Conservation (phyloP, 2,329 filamentous ascomycete genomes). For the Penicillium italicum region DNA sequence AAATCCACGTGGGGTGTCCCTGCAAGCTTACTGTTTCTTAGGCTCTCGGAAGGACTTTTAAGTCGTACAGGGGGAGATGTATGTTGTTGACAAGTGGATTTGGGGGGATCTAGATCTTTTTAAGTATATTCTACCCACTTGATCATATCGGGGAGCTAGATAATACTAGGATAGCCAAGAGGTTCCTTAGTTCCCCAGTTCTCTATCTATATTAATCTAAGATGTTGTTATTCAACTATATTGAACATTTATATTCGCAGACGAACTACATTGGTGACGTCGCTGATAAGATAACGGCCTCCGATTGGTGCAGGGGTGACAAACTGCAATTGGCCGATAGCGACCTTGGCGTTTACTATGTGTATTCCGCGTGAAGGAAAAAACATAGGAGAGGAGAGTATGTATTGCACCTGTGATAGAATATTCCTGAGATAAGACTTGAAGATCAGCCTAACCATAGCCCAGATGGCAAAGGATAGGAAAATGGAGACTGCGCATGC, state of each 20-base stretch:
- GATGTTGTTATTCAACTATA: constrained; percentile 1
- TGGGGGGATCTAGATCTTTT: constrained; percentile 1
- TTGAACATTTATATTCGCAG: neutral
- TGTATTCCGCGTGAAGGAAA: neutral
- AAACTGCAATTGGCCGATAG: constrained; percentile 26
- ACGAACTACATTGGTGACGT: constrained; percentile 11
- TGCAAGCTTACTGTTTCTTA: neutral
- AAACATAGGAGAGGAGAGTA: neutral
- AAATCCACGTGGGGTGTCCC: neutral
- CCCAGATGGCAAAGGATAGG: neutral
- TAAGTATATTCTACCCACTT: neutral
- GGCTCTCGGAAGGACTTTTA: too few species aligned
- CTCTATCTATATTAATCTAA: neutral
- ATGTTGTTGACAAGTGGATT: neutral
- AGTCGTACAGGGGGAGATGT: neutral
- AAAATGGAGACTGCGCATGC: neutral
- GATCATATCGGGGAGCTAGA: neutral
- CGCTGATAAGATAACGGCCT: constrained; percentile 30
- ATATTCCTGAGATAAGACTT: neutral
- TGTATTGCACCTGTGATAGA: neutral
- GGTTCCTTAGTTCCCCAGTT: neutral
- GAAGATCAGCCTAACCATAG: neutral
- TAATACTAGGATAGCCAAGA: neutral
- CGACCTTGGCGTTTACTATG: constrained; percentile 14
- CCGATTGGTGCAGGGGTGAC: constrained; percentile 26